Evolutionary conservation across 129 eudicot genomes (phyloP).

Genomic region (Saussurea involucrata): DNA sequence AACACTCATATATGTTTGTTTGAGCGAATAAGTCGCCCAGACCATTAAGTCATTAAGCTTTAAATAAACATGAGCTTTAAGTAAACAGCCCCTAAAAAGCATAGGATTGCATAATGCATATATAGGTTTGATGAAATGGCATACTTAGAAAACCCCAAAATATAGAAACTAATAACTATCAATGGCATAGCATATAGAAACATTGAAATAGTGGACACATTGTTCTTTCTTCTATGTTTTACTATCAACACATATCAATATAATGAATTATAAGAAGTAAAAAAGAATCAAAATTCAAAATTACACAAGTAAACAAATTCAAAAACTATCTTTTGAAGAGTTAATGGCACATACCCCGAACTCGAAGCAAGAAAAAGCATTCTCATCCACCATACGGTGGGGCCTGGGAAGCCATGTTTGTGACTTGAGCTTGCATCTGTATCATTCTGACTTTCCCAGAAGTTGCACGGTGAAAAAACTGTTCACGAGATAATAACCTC

Average conservation of each 20-base stretch:
- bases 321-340: conserved; percentile 7
- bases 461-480: conserved; percentile 83
- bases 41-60: too few relatives aligned
- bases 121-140: not conserved
- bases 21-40: too few relatives aligned
- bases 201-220: not conserved
- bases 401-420: conserved; percentile 77
- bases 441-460: conserved; percentile 60
- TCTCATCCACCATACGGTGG: conserved; percentile 50
- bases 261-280: not conserved
- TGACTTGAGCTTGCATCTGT: conserved; percentile 87
- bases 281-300: conserved; percentile 9
- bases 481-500: conserved; percentile 80
- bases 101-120: not conserved
- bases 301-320: conserved; percentile 13
- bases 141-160: not conserved
- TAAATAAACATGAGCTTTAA: too few relatives aligned
- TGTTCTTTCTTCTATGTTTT: not conserved
- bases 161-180: not conserved
- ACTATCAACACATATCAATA: conserved; percentile 6
- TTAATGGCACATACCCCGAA: conserved; percentile 14
- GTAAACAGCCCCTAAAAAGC: not conserved
- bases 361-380: conserved; percentile 2
- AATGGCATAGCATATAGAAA: conserved; percentile 3
- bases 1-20: too few relatives aligned